phyloP scores from a whole-genome alignment of 2,329 filamentous ascomycete genomes.

The Passalora sequoiae region DNA sequence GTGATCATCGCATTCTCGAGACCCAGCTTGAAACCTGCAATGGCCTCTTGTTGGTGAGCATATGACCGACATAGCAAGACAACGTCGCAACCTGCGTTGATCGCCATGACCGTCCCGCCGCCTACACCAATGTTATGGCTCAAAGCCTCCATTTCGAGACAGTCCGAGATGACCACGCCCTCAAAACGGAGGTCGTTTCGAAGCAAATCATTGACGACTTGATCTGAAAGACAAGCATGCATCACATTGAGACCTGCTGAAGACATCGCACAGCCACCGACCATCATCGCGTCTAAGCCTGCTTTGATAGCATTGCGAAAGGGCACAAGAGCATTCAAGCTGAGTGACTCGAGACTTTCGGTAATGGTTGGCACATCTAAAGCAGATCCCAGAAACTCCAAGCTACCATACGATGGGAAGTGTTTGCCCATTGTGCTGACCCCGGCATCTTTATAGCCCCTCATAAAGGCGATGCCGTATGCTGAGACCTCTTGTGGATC shows the following conservation, averaged over 20 bases:
- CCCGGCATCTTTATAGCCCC: conserved; percentile 86
- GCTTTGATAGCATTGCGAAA: conserved; percentile 85
- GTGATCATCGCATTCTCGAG: conserved; percentile 87
- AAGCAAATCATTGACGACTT: conserved; percentile 84
- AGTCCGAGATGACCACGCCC: conserved; percentile 91
- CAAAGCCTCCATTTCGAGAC: conserved; percentile 91
- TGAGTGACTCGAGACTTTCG: conserved; percentile 86
- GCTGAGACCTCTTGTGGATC: conserved; percentile 93
- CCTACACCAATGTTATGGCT: conserved; percentile 96
- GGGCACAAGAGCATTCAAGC: conserved; percentile 82
- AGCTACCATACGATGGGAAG: conserved; percentile 91
- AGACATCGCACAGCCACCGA: conserved; percentile 87
- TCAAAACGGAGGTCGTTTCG: conserved; percentile 85
- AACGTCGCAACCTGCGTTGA: conserved; percentile 91
- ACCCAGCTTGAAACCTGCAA: conserved; percentile 81
- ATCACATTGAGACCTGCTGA: conserved; percentile 90
- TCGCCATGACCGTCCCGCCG: conserved; percentile 93
- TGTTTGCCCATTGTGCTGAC: conserved; percentile 90
- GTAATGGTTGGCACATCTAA: conserved; percentile 93
- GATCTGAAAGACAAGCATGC: conserved; percentile 88
- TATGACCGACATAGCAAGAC: conserved; percentile 84
- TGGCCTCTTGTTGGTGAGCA: conserved; percentile 82
- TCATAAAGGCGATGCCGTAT: conserved; percentile 85
- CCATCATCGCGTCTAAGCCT: conserved; percentile 90
- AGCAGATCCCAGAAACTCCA: conserved; percentile 87